These are phyloP conservation scores for Lipomyces sp. DNA, from an alignment of 805 yeast species.

Conservation along the genomic window DNA sequence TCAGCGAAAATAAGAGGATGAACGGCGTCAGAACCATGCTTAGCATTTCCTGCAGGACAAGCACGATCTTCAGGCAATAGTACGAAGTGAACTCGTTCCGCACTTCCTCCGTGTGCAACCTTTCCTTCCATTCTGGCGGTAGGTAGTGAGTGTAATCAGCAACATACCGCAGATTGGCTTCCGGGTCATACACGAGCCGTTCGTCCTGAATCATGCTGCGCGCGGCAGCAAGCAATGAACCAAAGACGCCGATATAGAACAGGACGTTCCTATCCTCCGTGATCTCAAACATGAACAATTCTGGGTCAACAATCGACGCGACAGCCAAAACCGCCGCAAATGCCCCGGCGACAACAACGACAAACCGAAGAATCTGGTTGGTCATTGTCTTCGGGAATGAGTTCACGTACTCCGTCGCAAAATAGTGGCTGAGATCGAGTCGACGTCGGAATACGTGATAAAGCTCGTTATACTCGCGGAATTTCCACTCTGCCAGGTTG, in stretches of 20 bases:
- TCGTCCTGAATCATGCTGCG: slow-evolving; percentile 65
- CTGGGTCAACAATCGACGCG: slow-evolving; percentile 78
- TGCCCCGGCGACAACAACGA: slow-evolving; percentile 79
- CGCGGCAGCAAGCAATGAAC: slow-evolving; percentile 82
- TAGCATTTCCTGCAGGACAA: slow-evolving; percentile 72
- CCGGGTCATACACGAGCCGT: slow-evolving; percentile 84
- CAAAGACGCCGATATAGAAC: slow-evolving; percentile 84
- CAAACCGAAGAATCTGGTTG: slow-evolving; percentile 50
- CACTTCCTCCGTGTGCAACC: slow-evolving; percentile 76
- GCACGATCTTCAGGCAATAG: slow-evolving; percentile 67
- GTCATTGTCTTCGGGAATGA: slow-evolving; percentile 85
- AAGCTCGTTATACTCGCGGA: slow-evolving; percentile 89
- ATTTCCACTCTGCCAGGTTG: slow-evolving; percentile 91
- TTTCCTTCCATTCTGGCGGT: slow-evolving; percentile 83
- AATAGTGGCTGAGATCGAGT: slow-evolving; percentile 67
- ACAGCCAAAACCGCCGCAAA: slow-evolving; percentile 83
- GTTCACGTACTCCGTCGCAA: slow-evolving; percentile 78
- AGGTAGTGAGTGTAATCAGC: slow-evolving; percentile 86
- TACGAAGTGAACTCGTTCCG: slow-evolving; percentile 76
- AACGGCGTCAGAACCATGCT: slow-evolving; percentile 85
- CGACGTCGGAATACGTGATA: slow-evolving; percentile 84
- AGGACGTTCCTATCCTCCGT: slow-evolving; percentile 75
- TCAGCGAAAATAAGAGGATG: slow-evolving; percentile 79
- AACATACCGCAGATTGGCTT: slow-evolving; percentile 72
- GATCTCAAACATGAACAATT: slow-evolving; percentile 83